Conservation (phyloP, 495 filamentous ascomycete species). For the Rhizodiscina lignyota region DNA sequence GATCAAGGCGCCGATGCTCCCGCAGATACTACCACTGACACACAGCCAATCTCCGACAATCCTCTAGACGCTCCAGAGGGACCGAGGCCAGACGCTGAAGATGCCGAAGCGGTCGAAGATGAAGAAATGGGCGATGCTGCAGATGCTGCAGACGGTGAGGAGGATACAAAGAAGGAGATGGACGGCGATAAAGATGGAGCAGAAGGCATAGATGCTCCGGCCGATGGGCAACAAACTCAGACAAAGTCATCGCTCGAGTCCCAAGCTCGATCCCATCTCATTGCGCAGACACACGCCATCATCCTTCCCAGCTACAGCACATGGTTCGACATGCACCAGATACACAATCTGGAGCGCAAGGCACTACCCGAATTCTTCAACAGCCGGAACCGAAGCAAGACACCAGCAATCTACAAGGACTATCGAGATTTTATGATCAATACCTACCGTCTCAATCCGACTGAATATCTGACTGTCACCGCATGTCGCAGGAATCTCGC, state of each 20-base stretch:
- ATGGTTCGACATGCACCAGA: conserved; percentile 95
- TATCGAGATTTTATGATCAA: conserved; percentile 99
- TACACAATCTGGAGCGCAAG: conserved; percentile 79
- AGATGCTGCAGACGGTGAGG: too few species aligned
- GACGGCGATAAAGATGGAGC: conserved; percentile 26
- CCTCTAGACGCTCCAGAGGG: conserved; percentile 72
- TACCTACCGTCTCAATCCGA: conserved; percentile 86
- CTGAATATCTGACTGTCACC: conserved; percentile 93
- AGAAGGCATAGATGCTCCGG: conserved; percentile 10
- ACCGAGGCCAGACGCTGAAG: conserved; percentile 48
- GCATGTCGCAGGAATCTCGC: conserved; percentile 93
- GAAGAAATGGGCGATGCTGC: conserved; percentile 71
- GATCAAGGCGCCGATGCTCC: too few species aligned
- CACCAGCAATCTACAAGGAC: conserved; percentile 91
- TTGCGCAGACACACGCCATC: conserved; percentile 82
- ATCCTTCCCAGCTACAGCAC: conserved; percentile 90
- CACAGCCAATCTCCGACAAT: conserved; percentile 72
- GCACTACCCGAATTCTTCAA: conserved; percentile 96
- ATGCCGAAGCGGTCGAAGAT: conserved; percentile 47
- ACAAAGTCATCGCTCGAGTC: conserved; percentile 65
- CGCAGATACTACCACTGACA: too few species aligned
- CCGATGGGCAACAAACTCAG: conserved; percentile 9
- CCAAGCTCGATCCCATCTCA: conserved; percentile 75
- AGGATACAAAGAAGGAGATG: conserved; percentile 40
- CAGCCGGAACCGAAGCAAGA: conserved; percentile 93